phyloP scores from a whole-genome alignment of 768 basidiomycete species.

The Podaxis sp. region DNA sequence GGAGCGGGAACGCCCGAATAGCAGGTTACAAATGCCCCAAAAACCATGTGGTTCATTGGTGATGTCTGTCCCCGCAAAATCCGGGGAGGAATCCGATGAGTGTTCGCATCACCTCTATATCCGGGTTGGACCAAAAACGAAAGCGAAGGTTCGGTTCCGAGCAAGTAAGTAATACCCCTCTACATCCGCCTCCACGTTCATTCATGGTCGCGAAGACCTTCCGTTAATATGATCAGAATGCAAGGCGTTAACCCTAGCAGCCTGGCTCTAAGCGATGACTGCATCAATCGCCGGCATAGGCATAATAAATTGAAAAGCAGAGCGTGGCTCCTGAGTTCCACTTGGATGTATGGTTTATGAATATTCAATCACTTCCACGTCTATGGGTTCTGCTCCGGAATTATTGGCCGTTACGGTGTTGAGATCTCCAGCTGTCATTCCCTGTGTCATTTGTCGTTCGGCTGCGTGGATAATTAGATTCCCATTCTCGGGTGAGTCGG shows the following conservation, averaged over 20 bases:
- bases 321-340: background rate
- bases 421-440: background rate
- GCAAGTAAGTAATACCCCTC: too few species aligned
- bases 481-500: background rate
- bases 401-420: background rate
- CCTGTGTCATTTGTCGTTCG: background rate
- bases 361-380: background rate
- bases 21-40: too few species aligned
- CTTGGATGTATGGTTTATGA: background rate
- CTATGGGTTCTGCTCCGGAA: background rate
- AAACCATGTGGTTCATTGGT: too few species aligned
- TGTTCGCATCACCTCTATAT: background rate
- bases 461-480: background rate
- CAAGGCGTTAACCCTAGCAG: background rate
- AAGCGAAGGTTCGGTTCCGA: too few species aligned
- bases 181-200: background rate
- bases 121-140: too few species aligned
- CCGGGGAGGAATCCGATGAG: background rate
- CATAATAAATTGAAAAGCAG: background rate
- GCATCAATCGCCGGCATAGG: background rate
- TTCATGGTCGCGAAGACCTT: background rate
- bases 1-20: too few species aligned
- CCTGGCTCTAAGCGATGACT: background rate
- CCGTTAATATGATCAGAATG: background rate
- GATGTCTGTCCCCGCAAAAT: background rate